These are phyloP conservation scores for Infundibulicybe gibba DNA, from an alignment of 768 basidiomycete species.

Conservation along the genomic window DNA sequence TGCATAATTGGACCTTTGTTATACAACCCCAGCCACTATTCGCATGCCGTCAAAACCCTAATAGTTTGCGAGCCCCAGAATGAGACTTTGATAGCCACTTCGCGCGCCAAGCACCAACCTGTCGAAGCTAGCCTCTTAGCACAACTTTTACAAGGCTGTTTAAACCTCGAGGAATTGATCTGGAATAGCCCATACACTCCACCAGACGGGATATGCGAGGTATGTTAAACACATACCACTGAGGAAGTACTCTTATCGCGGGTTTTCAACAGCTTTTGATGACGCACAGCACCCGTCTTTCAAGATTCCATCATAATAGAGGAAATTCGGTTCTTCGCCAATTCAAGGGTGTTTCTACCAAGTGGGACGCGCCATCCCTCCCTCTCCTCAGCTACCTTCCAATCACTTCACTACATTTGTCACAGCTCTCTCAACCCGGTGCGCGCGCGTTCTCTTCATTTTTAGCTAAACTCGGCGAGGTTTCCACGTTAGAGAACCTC, in stretches of 20 bases:
- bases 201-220: slow-evolving; percentile 36
- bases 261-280: slow-evolving; percentile 1
- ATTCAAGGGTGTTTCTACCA: slow-evolving; percentile 11
- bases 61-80: slow-evolving; percentile 12
- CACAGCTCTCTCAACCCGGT: slow-evolving; percentile 30
- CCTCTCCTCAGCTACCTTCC: slow-evolving; percentile 23
- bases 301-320: not conserved
- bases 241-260: not conserved
- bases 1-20: slow-evolving; percentile 20
- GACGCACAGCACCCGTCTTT: not conserved
- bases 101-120: not conserved
- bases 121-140: slow-evolving; percentile 13
- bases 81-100: not conserved
- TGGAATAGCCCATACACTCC: slow-evolving; percentile 29
- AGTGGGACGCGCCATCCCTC: slow-evolving; percentile 34
- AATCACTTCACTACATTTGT: slow-evolving; percentile 22
- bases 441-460: slow-evolving; percentile 23
- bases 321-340: slow-evolving; percentile 15
- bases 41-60: slow-evolving; percentile 22
- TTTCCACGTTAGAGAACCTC: slow-evolving; percentile 27
- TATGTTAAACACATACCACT: slow-evolving; percentile 8
- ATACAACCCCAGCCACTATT: slow-evolving; percentile 26
- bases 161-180: slow-evolving; percentile 22
- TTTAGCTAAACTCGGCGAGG: slow-evolving; percentile 19
- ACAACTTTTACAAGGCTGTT: slow-evolving; percentile 14